These are phyloP conservation scores for Scutellaria minor DNA, from an alignment of 257 asterid genomes.

Conservation along the genomic window DNA sequence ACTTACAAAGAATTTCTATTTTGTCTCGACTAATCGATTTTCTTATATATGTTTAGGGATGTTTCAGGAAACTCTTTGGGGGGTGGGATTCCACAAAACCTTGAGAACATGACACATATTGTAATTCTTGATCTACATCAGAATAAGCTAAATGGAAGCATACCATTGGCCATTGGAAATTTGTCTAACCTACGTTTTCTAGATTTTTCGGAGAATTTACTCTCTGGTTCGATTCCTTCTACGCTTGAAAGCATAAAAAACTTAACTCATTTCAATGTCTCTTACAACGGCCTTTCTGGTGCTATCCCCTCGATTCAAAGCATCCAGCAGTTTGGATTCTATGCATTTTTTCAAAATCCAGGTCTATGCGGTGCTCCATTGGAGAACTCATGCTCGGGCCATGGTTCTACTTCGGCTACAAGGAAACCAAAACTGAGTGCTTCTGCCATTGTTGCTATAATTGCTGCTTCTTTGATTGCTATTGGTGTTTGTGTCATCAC, in stretches of 20 bases:
- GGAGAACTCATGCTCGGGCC: constrained; percentile 47
- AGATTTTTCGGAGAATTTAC: constrained; percentile 69
- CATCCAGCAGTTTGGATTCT: constrained; percentile 65
- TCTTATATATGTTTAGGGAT: constrained; percentile 56
- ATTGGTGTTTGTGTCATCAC: constrained; percentile 74
- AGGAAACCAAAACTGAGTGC: constrained; percentile 67
- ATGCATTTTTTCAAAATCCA: constrained; percentile 70
- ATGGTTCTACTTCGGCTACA: constrained; percentile 29
- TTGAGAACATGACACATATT: constrained; percentile 70
- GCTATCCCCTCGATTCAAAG: constrained; percentile 61
- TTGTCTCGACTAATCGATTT: constrained; percentile 17
- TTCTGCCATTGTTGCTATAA: constrained; percentile 78
- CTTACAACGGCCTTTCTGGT: constrained; percentile 83
- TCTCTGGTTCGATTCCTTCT: constrained; percentile 68
- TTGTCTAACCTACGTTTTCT: constrained; percentile 63
- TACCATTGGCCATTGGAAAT: constrained; percentile 65
- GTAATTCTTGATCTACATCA: constrained; percentile 69
- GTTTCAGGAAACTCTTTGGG: constrained; percentile 68
- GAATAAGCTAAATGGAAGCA: constrained; percentile 67
- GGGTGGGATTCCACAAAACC: constrained; percentile 67
- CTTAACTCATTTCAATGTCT: constrained; percentile 72
- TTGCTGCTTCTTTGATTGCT: constrained; percentile 77
- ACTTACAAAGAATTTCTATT: background rate
- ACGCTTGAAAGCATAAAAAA: constrained; percentile 56
- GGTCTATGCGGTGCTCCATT: constrained; percentile 83